Conservation (phyloP, 2,329 filamentous ascomycete genomes). For the Chalara sp. region DNA sequence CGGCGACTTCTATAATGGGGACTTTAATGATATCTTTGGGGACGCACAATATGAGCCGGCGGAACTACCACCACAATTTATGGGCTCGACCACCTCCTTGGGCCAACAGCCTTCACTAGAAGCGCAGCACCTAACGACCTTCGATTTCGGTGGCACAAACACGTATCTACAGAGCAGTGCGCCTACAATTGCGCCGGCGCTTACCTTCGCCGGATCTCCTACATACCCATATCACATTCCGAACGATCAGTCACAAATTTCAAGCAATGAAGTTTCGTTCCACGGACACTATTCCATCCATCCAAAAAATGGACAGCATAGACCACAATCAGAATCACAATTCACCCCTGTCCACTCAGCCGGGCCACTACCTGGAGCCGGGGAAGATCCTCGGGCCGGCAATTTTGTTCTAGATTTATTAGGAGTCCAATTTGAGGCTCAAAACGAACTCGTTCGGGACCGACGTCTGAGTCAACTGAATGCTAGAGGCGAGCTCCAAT, state of each 20-base stretch:
- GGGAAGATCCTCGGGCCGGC: conserved; percentile 16
- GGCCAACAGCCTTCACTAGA: conserved; percentile 35
- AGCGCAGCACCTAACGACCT: conserved; percentile 10
- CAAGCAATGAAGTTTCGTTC: conserved; percentile 20
- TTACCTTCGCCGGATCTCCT: conserved; percentile 51
- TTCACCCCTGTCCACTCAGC: conserved; percentile 6
- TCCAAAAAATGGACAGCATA: conserved; percentile 12
- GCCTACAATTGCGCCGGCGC: conserved; percentile 12
- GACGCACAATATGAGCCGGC: too few species aligned
- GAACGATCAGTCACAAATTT: conserved; percentile 21
- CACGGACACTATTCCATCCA: conserved; percentile 8
- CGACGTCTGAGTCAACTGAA: conserved; percentile 10
- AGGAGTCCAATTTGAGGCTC: conserved; percentile 9
- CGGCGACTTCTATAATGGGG: too few species aligned
- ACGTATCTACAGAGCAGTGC: conserved; percentile 10
- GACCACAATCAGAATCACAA: conserved; percentile 21
- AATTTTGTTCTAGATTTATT: conserved; percentile 23
- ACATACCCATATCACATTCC: conserved; percentile 40
- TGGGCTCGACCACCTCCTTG: conserved; percentile 59
- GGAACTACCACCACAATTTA: conserved; percentile 42
- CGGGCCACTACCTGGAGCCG: conserved; percentile 6
- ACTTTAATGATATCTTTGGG: too few species aligned
- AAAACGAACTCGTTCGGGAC: not conserved
- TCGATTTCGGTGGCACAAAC: conserved; percentile 16
- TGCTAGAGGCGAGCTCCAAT: conserved; percentile 43